Evolutionary conservation across 2,329 filamentous ascomycete genomes (phyloP).

Genomic region (Monosporascus sp.): DNA sequence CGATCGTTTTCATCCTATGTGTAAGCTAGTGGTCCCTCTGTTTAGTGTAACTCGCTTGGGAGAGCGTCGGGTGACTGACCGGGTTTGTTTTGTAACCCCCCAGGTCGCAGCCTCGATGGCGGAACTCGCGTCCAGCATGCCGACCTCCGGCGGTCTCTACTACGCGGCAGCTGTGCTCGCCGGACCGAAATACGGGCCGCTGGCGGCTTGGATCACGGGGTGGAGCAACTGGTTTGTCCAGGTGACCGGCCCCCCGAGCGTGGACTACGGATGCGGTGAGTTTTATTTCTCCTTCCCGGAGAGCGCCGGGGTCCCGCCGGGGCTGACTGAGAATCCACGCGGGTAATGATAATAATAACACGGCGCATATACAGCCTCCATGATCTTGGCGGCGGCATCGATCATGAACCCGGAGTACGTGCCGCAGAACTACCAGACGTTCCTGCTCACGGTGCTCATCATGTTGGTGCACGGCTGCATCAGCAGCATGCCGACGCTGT

Average conservation of each 20-base stretch:
- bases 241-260: slow-evolving; percentile 26
- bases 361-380: slow-evolving; percentile 38
- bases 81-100: slow-evolving; percentile 1
- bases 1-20: slow-evolving; percentile 66
- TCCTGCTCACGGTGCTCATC: slow-evolving; percentile 59
- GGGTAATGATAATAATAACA: no score
- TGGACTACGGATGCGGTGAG: slow-evolving; percentile 27
- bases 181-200: slow-evolving; percentile 26
- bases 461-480: slow-evolving; percentile 64
- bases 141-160: slow-evolving; percentile 67
- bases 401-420: slow-evolving; percentile 61
- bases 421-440: slow-evolving; percentile 61
- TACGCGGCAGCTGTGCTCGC: slow-evolving; percentile 69
- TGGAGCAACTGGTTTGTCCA: slow-evolving; percentile 30
- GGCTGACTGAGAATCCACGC: no score
- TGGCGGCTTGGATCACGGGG: slow-evolving; percentile 28
- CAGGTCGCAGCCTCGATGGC: slow-evolving; percentile 58
- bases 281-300: background rate
- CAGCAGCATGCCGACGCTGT: slow-evolving; percentile 65
- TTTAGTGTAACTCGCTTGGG: no score
- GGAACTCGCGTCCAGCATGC: slow-evolving; percentile 68
- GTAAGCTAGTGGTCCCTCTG: slow-evolving; percentile 29
- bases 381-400: slow-evolving; percentile 67
- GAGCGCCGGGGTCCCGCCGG: no score
- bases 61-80: no score